These are phyloP conservation scores for Diaporthe ampelina DNA, from an alignment of 2,329 filamentous ascomycete genomes.

Conservation along the genomic window DNA sequence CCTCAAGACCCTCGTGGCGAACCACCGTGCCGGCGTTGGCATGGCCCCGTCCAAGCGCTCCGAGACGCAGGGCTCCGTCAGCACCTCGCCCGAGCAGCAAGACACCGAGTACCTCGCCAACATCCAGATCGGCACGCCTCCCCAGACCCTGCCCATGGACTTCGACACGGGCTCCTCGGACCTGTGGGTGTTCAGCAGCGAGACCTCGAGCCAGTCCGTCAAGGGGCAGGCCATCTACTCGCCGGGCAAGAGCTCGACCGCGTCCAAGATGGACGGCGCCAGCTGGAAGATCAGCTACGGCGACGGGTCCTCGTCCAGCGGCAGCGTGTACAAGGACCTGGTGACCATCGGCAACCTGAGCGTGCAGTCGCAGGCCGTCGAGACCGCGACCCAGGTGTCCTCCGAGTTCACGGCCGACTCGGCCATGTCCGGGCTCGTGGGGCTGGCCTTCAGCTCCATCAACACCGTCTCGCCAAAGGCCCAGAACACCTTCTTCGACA, in stretches of 20 bases:
- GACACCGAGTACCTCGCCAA: conserved; percentile 39
- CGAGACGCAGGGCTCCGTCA: conserved; percentile 33
- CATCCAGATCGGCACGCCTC: conserved; percentile 41
- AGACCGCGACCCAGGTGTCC: conserved; percentile 45
- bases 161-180: conserved; percentile 64
- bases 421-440: conserved; percentile 40
- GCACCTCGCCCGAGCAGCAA: conserved; percentile 11
- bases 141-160: conserved; percentile 58
- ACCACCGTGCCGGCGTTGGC: conserved; percentile 35
- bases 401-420: conserved; percentile 42
- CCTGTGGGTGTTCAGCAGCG: conserved; percentile 49
- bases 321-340: conserved; percentile 48
- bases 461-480: conserved; percentile 45
- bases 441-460: conserved; percentile 44
- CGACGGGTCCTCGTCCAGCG: conserved; percentile 47
- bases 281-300: conserved; percentile 50
- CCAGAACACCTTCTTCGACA: conserved; percentile 52
- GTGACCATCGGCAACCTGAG: conserved; percentile 47
- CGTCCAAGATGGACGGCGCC: conserved; percentile 43
- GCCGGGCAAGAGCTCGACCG: conserved; percentile 45
- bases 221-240: conserved; percentile 47
- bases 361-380: conserved; percentile 45
- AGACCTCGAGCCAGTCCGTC: conserved; percentile 42
- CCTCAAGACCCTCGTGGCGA: conserved; percentile 40
- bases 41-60: conserved; percentile 34